phyloP scores from a whole-genome alignment of 2,329 filamentous ascomycete species.

The Metarhizium humberi region DNA sequence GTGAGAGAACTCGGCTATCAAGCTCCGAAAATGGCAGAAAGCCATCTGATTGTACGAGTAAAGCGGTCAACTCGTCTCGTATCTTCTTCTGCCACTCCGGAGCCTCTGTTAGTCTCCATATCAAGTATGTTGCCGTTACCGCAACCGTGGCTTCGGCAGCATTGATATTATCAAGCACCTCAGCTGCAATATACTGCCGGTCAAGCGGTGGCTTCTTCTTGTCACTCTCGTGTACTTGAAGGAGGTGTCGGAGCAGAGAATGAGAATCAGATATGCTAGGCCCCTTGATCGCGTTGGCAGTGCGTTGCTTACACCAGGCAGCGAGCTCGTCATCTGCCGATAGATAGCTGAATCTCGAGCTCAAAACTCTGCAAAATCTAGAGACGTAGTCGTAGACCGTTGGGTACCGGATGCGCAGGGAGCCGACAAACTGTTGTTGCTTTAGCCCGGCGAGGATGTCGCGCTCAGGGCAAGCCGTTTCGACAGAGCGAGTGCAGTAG shows the following conservation, averaged over 20 bases:
- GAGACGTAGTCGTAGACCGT: background rate
- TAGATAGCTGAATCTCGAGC: background rate
- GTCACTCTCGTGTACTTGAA: background rate
- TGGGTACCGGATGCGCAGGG: conserved; percentile 2
- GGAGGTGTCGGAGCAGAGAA: conserved; percentile 1
- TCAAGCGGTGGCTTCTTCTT: background rate
- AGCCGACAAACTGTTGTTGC: conserved; percentile 1
- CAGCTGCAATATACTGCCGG: conserved; percentile 1
- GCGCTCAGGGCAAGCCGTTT: conserved; percentile 3
- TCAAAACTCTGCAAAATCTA: background rate
- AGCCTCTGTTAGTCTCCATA: conserved; percentile 4
- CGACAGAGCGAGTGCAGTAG: background rate
- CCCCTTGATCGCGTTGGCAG: conserved; percentile 1
- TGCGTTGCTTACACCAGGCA: conserved; percentile 2
- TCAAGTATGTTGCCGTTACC: conserved; percentile 5
- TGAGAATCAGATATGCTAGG: background rate
- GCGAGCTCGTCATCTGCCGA: conserved; percentile 4
- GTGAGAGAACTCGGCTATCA: background rate
- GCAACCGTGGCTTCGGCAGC: conserved; percentile 6
- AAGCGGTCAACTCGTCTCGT: conserved; percentile 2
- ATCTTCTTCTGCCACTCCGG: conserved; percentile 5
- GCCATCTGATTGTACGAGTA: conserved; percentile 3
- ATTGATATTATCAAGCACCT: conserved; percentile 7
- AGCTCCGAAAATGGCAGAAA: conserved; percentile 2
- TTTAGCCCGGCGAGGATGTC: conserved; percentile 3